phyloP scores from a whole-genome alignment of 2,329 filamentous ascomycete genomes.

The Emmonsia crescens region DNA sequence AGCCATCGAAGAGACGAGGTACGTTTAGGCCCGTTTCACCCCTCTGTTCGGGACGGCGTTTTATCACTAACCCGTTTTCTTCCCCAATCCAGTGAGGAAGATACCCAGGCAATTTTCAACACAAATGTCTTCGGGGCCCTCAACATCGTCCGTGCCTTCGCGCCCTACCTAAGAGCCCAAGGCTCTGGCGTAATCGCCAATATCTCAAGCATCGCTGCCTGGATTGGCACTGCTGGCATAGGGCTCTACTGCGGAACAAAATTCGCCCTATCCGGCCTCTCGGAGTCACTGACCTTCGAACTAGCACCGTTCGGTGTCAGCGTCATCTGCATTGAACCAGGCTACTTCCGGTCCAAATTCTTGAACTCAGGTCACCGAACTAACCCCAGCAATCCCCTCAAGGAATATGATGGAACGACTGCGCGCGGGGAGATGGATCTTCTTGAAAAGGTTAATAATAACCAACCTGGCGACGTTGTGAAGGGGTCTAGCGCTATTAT shows the following conservation, averaged over 20 bases:
- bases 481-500: conserved; percentile 45
- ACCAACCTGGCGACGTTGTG: conserved; percentile 45
- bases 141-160: conserved; percentile 26
- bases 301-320: conserved; percentile 12
- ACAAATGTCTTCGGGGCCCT: conserved; percentile 31
- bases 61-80: neutral
- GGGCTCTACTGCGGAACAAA: conserved; percentile 30
- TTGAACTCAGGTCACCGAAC: conserved; percentile 15
- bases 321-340: conserved; percentile 13
- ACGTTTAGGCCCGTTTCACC: conserved; percentile 3
- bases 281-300: conserved; percentile 14
- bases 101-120: conserved; percentile 22
- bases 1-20: conserved; percentile 20
- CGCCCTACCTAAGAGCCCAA: conserved; percentile 27
- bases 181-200: conserved; percentile 27
- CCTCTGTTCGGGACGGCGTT: neutral
- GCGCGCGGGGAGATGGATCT: too few species aligned
- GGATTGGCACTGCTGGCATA: conserved; percentile 17
- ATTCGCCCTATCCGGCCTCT: conserved; percentile 19
- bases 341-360: conserved; percentile 14
- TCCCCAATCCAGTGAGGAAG: conserved; percentile 9
- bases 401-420: too few species aligned
- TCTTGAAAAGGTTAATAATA: too few species aligned
- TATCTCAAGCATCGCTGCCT: conserved; percentile 25
- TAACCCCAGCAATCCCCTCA: too few species aligned